Conservation (phyloP, 306 rosid species). For the Lathyrus aphaca region DNA sequence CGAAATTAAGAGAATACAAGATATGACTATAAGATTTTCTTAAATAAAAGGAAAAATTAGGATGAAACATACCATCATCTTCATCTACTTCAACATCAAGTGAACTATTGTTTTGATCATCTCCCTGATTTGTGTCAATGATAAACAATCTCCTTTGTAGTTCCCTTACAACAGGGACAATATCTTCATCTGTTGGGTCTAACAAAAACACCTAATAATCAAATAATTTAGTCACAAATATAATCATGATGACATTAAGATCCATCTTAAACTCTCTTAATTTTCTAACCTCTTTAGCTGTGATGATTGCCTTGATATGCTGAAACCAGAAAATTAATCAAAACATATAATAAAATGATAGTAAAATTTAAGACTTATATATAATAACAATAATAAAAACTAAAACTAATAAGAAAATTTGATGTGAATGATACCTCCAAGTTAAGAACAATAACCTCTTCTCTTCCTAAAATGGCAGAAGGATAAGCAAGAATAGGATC, state of each 20-base stretch:
- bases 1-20: too few species aligned
- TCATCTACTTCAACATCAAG: constrained; percentile 53
- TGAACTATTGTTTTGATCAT: constrained; percentile 42
- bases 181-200: constrained; percentile 62
- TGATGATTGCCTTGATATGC: constrained; percentile 80
- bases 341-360: neutral
- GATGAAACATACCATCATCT: constrained; percentile 60
- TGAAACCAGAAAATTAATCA: constrained; percentile 41
- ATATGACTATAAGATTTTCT: too few species aligned
- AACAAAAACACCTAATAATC: constrained; percentile 67
- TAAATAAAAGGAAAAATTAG: neutral
- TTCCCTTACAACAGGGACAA: constrained; percentile 69
- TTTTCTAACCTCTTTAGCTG: constrained; percentile 67
- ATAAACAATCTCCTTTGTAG: constrained; percentile 63
- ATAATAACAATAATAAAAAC: neutral
- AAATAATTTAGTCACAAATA: constrained; percentile 24
- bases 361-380: neutral
- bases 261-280: neutral
- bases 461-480: constrained; percentile 64
- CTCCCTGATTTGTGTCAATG: constrained; percentile 16
- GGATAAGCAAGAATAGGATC: constrained; percentile 75
- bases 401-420: neutral
- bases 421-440: constrained; percentile 50
- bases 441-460: constrained; percentile 67
- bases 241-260: neutral